A percentile compares a stretch with the other conserved stretches of the same genome.
These are phyloP conservation scores for Populus hybrid DNA, from an alignment of 441 rosid species.

Conservation along the genomic window DNA sequence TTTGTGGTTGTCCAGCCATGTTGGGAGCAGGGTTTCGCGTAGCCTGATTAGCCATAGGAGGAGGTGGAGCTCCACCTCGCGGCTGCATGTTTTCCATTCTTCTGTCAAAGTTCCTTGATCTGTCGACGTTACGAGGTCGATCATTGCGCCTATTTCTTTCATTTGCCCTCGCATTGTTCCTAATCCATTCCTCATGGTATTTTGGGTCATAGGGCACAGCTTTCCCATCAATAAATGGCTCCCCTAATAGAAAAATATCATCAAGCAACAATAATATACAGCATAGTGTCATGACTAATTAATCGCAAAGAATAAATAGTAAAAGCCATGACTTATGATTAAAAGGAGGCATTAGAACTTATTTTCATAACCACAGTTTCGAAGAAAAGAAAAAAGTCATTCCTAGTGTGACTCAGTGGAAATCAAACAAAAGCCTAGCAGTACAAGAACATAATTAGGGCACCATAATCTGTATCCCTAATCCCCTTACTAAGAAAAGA, in stretches of 20 bases:
- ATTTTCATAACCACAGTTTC: background rate
- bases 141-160: slow-evolving; percentile 85
- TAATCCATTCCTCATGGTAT: slow-evolving; percentile 94
- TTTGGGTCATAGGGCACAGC: slow-evolving; percentile 95
- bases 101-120: slow-evolving; percentile 80
- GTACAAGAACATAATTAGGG: background rate
- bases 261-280: slow-evolving; percentile 1
- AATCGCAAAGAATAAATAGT: background rate
- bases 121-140: slow-evolving; percentile 69
- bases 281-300: background rate
- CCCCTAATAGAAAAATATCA: slow-evolving; percentile 42
- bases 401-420: background rate
- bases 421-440: background rate
- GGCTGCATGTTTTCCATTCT: slow-evolving; percentile 76
- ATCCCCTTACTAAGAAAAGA: background rate
- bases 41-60: slow-evolving; percentile 28
- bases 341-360: background rate
- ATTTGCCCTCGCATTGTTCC: slow-evolving; percentile 78
- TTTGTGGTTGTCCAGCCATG: slow-evolving; percentile 28
- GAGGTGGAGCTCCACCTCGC: slow-evolving; percentile 25
- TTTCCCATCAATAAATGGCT: slow-evolving; percentile 89
- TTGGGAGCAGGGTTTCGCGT: slow-evolving; percentile 25
- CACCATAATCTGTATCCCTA: background rate
- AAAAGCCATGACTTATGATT: too few relatives aligned
- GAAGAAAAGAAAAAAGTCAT: background rate